Conservation (phyloP, 2,329 filamentous ascomycete genomes). For the Pseudogymnoascus sp. region DNA sequence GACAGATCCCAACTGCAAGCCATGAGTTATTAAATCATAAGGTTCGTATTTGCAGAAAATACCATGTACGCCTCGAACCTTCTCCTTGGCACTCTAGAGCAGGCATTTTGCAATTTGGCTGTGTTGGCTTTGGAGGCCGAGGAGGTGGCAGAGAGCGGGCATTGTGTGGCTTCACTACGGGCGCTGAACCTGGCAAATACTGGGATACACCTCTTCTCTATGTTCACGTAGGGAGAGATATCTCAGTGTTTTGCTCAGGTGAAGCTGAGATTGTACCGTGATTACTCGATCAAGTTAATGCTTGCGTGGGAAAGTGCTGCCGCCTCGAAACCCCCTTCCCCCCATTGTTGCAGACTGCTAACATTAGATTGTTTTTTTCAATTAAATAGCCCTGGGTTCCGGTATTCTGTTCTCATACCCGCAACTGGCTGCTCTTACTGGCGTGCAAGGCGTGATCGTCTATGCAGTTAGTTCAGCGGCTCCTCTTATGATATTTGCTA, state of each 20-base stretch:
- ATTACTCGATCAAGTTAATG: conserved; percentile 98
- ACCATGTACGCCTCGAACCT: conserved; percentile 12
- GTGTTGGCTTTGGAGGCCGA: conserved; percentile 3
- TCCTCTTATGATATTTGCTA: conserved; percentile 68
- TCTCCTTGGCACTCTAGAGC: conserved; percentile 17
- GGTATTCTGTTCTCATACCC: conserved; percentile 80
- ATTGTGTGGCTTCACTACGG: conserved; percentile 68
- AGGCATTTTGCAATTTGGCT: background rate
- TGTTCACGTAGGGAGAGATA: conserved; percentile 22
- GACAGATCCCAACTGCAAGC: conserved; percentile 16
- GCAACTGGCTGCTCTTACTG: conserved; percentile 70
- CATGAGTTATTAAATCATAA: conserved; percentile 29
- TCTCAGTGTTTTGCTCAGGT: conserved; percentile 30
- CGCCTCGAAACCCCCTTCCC: conserved; percentile 50
- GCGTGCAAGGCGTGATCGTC: conserved; percentile 70
- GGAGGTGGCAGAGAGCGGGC: background rate
- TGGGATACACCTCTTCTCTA: conserved; percentile 46
- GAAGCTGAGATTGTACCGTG: conserved; percentile 95
- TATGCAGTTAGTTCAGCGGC: conserved; percentile 69
- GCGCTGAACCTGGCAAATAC: conserved; percentile 57
- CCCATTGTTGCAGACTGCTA: conserved; percentile 34
- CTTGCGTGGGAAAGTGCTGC: conserved; percentile 98
- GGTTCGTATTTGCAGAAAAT: conserved; percentile 33
- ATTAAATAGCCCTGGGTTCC: conserved; percentile 64
- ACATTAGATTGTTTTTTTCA: conserved; percentile 30